Percentiles rank a stretch among this genome's conserved stretches.
Evolutionary conservation across 2,329 filamentous ascomycete genomes (phyloP).

Genomic region (Alternaria arborescens): DNA sequence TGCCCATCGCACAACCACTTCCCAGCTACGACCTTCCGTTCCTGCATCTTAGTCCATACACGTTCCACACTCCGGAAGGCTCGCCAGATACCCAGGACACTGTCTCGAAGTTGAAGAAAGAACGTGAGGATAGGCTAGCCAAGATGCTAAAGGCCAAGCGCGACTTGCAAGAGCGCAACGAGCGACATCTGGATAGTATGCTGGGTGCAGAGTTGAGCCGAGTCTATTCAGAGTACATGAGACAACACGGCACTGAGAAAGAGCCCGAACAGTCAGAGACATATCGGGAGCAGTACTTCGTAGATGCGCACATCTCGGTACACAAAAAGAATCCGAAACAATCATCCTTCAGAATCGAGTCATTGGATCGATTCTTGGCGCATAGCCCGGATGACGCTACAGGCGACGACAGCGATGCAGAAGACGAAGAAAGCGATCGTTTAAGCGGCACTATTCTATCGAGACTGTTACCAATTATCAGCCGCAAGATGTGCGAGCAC

Average conservation of each 20-base stretch:
- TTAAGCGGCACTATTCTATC: neutral
- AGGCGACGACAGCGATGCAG: neutral
- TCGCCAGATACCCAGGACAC: accelerated
- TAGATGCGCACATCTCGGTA: neutral
- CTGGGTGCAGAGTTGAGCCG: neutral
- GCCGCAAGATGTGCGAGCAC: neutral
- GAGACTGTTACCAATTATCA: neutral
- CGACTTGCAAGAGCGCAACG: neutral
- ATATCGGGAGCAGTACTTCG: neutral
- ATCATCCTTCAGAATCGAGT: neutral
- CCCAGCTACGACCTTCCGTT: too few species aligned
- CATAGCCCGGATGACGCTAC: neutral
- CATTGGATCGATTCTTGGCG: neutral
- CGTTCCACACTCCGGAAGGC: too few species aligned
- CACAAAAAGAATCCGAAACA: neutral
- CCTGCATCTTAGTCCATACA: neutral
- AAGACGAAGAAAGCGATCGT: neutral
- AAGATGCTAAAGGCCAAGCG: neutral
- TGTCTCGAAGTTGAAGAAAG: neutral
- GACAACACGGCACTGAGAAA: accelerated
- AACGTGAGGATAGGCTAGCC: neutral
- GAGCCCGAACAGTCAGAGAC: neutral
- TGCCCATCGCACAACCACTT: too few species aligned
- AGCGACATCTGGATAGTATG: neutral
- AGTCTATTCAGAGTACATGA: neutral